Percentiles rank a stretch among this genome's conserved stretches.
These are phyloP conservation scores for Discostella stelligeroides DNA, from an alignment of 108 stramenopile species.

Conservation along the genomic window DNA sequence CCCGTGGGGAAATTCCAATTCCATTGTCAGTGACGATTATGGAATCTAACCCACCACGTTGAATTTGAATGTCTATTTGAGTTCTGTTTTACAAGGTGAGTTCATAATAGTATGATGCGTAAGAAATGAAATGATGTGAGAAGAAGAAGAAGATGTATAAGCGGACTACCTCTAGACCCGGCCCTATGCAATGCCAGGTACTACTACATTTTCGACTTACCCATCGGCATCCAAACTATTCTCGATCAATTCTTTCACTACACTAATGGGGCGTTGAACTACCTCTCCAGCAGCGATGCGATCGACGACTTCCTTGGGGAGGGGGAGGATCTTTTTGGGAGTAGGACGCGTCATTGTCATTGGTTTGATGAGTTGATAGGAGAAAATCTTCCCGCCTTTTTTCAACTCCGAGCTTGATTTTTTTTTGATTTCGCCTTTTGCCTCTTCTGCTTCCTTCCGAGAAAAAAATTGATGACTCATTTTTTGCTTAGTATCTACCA, in stretches of 20 bases:
- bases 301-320: constrained; percentile 90
- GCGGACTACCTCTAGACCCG: not conserved
- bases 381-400: too few species aligned
- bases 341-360: too few species aligned
- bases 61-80: constrained; percentile 30
- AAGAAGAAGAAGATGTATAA: constrained; percentile 9
- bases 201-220: constrained; percentile 53
- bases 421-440: too few species aligned
- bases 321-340: constrained; percentile 54
- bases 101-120: constrained; percentile 25
- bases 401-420: too few species aligned
- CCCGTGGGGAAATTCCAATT: constrained; percentile 60
- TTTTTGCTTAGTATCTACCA: too few species aligned
- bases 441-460: too few species aligned
- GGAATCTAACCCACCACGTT: constrained; percentile 14
- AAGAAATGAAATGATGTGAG: not conserved
- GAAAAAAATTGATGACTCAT: too few species aligned
- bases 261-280: constrained; percentile 93
- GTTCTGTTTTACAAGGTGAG: constrained; percentile 40
- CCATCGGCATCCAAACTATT: constrained; percentile 95
- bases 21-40: constrained; percentile 77
- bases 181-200: too few species aligned
- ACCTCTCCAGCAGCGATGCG: constrained; percentile 99
- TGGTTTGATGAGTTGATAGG: too few species aligned
- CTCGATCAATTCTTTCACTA: constrained; percentile 97